Conservation (phyloP, 768 basidiomycete genomes). For the Trametopsis cervina region DNA sequence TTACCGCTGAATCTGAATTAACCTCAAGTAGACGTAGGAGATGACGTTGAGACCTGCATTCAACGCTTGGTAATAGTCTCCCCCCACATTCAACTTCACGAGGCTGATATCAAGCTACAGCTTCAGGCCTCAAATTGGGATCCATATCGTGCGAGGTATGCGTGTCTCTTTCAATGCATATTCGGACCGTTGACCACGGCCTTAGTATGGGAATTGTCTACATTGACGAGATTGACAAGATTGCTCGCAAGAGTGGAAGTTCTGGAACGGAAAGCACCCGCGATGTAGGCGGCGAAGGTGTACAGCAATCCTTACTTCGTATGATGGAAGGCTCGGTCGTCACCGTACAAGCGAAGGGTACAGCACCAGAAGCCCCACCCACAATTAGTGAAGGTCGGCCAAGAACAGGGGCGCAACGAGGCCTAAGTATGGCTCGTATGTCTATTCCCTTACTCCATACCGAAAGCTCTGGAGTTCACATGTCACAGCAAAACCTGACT, state of each 20-base stretch:
- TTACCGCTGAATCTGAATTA: neutral
- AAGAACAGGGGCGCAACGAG: slow-evolving; percentile 19
- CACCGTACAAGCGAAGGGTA: slow-evolving; percentile 70
- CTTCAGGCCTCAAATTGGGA: slow-evolving; percentile 90
- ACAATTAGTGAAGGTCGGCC: slow-evolving; percentile 40
- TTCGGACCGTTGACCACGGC: neutral
- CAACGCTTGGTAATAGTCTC: slow-evolving; percentile 59
- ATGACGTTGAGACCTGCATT: slow-evolving; percentile 91
- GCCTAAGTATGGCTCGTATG: slow-evolving; percentile 16
- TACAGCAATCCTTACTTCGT: slow-evolving; percentile 86
- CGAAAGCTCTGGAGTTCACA: neutral
- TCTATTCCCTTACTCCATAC: neutral
- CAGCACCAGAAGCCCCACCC: slow-evolving; percentile 39
- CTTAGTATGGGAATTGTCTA: slow-evolving; percentile 87
- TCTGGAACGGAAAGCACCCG: slow-evolving; percentile 63
- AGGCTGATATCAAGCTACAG: slow-evolving; percentile 27
- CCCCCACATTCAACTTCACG: neutral
- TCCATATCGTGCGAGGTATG: slow-evolving; percentile 73
- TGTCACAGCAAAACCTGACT: slow-evolving; percentile 50
- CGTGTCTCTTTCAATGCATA: neutral
- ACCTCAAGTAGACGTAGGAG: slow-evolving; percentile 69
- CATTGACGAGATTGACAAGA: slow-evolving; percentile 95
- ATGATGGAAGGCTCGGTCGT: slow-evolving; percentile 92
- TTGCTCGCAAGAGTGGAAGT: slow-evolving; percentile 52
- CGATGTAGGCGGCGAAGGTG: slow-evolving; percentile 94